Evolutionary conservation across 2,329 filamentous ascomycete genomes (phyloP).

Genomic region (Botrytis aclada): DNA sequence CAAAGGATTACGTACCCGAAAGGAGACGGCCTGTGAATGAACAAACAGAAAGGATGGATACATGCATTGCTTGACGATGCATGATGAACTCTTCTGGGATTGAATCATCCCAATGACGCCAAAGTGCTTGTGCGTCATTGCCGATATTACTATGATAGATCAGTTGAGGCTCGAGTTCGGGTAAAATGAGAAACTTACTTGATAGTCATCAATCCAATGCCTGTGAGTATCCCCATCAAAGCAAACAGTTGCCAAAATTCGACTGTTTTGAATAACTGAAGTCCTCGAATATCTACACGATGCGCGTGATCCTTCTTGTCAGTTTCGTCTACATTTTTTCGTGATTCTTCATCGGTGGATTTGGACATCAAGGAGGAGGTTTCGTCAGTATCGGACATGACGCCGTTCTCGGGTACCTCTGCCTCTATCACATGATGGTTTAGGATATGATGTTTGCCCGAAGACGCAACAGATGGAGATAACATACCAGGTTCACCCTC

Average conservation of each 20-base stretch:
- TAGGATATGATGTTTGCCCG: slow-evolving; percentile 34
- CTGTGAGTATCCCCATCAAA: slow-evolving; percentile 86
- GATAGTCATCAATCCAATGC: slow-evolving; percentile 96
- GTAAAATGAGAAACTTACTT: slow-evolving; percentile 63
- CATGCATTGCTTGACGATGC: slow-evolving; percentile 81
- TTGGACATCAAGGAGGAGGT: slow-evolving; percentile 75
- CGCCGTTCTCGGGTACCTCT: slow-evolving; percentile 32
- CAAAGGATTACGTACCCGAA: background rate
- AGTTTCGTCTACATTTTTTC: slow-evolving; percentile 47
- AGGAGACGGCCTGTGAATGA: slow-evolving; percentile 80
- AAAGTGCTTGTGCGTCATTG: slow-evolving; percentile 80
- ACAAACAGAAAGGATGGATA: slow-evolving; percentile 86
- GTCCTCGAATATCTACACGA: slow-evolving; percentile 86
- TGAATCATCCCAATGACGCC: slow-evolving; percentile 77
- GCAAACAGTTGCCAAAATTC: slow-evolving; percentile 92
- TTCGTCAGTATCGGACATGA: slow-evolving; percentile 58
- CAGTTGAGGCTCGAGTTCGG: background rate
- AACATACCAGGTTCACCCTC: slow-evolving; percentile 65
- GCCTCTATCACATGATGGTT: slow-evolving; percentile 34
- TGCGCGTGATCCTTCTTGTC: slow-evolving; percentile 68
- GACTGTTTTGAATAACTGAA: slow-evolving; percentile 64
- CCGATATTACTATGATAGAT: slow-evolving; percentile 74
- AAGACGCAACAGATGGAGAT: slow-evolving; percentile 35
- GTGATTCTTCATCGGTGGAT: slow-evolving; percentile 44
- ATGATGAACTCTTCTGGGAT: slow-evolving; percentile 73